phyloP scores from a whole-genome alignment of 2,329 filamentous ascomycete species.

The Scleromitrula shiraiana region DNA sequence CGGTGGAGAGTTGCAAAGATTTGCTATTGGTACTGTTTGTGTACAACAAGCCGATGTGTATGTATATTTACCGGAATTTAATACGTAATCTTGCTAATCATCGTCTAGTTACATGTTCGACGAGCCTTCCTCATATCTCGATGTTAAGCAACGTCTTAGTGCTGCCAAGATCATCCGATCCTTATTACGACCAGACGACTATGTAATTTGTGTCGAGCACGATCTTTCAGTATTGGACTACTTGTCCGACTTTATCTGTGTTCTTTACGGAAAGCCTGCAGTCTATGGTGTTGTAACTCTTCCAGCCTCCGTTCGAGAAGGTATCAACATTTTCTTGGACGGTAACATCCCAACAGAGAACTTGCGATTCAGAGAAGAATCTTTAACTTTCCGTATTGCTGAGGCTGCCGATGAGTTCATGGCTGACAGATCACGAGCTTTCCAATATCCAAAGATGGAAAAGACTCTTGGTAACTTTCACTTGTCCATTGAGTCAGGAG shows the following conservation, averaged over 20 bases:
- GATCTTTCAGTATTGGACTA: slow-evolving; percentile 98
- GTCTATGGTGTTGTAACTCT: slow-evolving; percentile 97
- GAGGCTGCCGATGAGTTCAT: slow-evolving; percentile 86
- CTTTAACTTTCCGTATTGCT: slow-evolving; percentile 86
- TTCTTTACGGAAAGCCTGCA: slow-evolving; percentile 90
- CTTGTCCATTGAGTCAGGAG: slow-evolving; percentile 70
- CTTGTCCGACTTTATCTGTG: slow-evolving; percentile 96
- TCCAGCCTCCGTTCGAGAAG: slow-evolving; percentile 91
- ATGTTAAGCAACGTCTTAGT: slow-evolving; percentile 97
- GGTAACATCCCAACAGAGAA: slow-evolving; percentile 98
- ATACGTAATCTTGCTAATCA: not conserved
- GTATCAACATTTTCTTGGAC: slow-evolving; percentile 98
- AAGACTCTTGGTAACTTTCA: slow-evolving; percentile 89
- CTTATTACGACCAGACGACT: slow-evolving; percentile 80
- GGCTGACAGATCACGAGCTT: slow-evolving; percentile 75
- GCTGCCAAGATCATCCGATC: slow-evolving; percentile 90
- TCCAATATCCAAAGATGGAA: slow-evolving; percentile 82
- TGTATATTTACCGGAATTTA: slow-evolving; percentile 22
- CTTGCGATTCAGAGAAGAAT: slow-evolving; percentile 95
- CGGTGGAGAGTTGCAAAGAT: slow-evolving; percentile 96
- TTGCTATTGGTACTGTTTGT: slow-evolving; percentile 91
- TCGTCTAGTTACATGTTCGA: slow-evolving; percentile 84
- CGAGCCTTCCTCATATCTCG: slow-evolving; percentile 95
- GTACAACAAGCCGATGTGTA: slow-evolving; percentile 91
- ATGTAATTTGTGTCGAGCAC: slow-evolving; percentile 98